Evolutionary conservation across 768 basidiomycete species (phyloP).

Genomic region (Lentinula lateritia): DNA sequence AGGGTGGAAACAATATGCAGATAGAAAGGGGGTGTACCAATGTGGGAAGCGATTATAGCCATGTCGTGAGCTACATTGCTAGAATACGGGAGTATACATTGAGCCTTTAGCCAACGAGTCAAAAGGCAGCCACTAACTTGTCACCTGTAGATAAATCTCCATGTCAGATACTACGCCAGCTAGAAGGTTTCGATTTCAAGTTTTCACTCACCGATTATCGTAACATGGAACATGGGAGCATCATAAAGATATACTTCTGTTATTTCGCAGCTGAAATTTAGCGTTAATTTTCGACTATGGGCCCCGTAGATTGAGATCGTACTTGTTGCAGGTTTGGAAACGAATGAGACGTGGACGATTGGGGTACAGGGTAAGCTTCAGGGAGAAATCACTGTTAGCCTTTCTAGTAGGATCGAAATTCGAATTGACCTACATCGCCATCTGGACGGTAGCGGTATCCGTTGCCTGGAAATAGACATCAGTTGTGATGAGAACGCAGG

Average conservation of each 20-base stretch:
- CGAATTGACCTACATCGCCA: conserved; percentile 10
- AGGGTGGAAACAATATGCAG: not conserved
- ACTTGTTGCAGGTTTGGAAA: conserved; percentile 20
- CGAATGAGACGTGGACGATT: conserved; percentile 19
- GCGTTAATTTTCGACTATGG: not conserved
- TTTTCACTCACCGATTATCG: conserved; percentile 14
- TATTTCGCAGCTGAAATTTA: conserved; percentile 13
- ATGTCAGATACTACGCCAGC: not conserved
- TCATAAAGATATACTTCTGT: conserved; percentile 14
- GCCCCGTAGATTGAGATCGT: not conserved
- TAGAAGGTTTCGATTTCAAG: not conserved
- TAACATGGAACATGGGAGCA: conserved; percentile 20
- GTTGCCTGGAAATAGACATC: conserved; percentile 9
- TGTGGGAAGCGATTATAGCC: conserved; percentile 17
- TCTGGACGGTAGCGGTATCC: conserved; percentile 18
- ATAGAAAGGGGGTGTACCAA: conserved; percentile 4
- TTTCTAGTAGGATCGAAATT: not conserved
- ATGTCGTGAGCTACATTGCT: conserved; percentile 19
- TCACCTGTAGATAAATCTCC: not conserved
- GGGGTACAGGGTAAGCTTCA: conserved; percentile 15
- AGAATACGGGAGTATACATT: not conserved
- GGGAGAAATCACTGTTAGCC: not conserved
- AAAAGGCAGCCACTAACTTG: conserved; percentile 4
- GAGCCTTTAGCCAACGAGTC: too few species aligned
- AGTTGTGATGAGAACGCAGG: not conserved